Evolutionary conservation across 352 stramenopile genomes (phyloP), one percentile per base, ranked within the genome.

Genomic region (Halophytophthora polymorphica): DNA sequence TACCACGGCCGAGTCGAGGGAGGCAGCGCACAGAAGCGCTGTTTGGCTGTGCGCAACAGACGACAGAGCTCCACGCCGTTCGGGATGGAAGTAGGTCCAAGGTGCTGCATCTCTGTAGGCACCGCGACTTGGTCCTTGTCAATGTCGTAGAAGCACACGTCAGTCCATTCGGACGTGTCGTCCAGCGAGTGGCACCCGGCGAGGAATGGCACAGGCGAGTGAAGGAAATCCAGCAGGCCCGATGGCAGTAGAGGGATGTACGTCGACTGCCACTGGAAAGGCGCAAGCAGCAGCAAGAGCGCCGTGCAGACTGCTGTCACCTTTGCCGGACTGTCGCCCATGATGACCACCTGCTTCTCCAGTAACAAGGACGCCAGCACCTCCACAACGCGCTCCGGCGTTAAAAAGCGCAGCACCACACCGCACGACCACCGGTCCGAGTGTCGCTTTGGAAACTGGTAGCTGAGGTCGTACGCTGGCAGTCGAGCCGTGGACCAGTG

Each of bases 221-320:
- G 83, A 25, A 94, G 59, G 53, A 94, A 92, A 50, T 92, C 83
- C 23, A 90, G 55, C 13, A 94, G 45, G 8, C 61, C 72, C 18
- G 75, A 78, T 15, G 83, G 83, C 10, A 94, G 44, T 50, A 92
- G 43, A 3, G 81, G 83, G n/a, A 94, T 94, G 37, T 91, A 94
- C 12, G 83, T 94, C 15, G 81, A 94, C 65, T 94, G 83, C 81
- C 83, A 94, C 65, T 90, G 81, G 50, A 88, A 94, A n/a, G 83
- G 83, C 22, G 79, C 53, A 5, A 94, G 56, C 7, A 94, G 47
- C 18, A 91, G 61, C 44, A 90, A 25, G 7, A 94, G 50, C 2
- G 78, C 83, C 0, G 83, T 86, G 38, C 78, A 92, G 0, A 88
- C 62, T 1, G 80, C 83, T 1, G 83, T 77, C 4, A 90, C 69